phyloP scores from a whole-genome alignment of 495 filamentous ascomycete species.

The Hyaloscypha hepaticicola region DNA sequence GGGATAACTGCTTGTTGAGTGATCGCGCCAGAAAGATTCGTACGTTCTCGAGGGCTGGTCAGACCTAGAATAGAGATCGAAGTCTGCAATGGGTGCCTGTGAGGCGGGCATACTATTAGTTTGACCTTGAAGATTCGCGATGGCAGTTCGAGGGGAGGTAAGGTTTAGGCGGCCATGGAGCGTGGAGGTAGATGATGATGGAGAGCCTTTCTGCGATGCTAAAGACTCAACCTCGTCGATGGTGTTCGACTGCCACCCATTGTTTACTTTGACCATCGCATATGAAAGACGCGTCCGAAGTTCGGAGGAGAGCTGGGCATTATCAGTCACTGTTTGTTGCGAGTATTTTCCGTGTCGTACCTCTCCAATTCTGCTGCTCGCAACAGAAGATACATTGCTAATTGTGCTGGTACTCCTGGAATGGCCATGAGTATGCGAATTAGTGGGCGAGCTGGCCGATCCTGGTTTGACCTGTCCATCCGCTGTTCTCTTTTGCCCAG shows the following conservation, averaged over 20 bases:
- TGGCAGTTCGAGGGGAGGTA: constrained; percentile 31
- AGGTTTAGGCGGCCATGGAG: constrained; percentile 46
- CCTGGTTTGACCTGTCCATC: constrained; percentile 54
- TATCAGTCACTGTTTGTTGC: constrained; percentile 13
- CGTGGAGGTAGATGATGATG: constrained; percentile 53
- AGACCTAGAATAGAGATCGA: constrained; percentile 38
- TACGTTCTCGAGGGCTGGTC: constrained; percentile 36
- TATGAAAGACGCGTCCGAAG: constrained; percentile 80
- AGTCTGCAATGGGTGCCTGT: constrained; percentile 34
- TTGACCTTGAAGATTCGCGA: constrained; percentile 33
- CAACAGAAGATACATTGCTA: constrained; percentile 48
- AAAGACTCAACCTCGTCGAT: constrained; percentile 69
- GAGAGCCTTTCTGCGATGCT: constrained; percentile 59
- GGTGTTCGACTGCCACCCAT: constrained; percentile 73
- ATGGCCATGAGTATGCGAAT: constrained; percentile 43
- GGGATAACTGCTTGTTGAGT: constrained; percentile 30
- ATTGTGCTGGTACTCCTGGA: constrained; percentile 67
- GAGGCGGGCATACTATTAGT: constrained; percentile 16
- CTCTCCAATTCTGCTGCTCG: constrained; percentile 70
- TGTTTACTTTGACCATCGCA: constrained; percentile 85
- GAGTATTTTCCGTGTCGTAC: constrained; percentile 43
- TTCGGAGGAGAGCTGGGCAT: constrained; percentile 49
- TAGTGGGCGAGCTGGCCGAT: constrained; percentile 35
- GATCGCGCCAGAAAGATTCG: constrained; percentile 46
- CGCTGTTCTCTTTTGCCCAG: constrained; percentile 60